These are phyloP conservation scores for Oxytropis ochrocephala DNA, from an alignment of 306 rosid genomes.

Conservation along the genomic window DNA sequence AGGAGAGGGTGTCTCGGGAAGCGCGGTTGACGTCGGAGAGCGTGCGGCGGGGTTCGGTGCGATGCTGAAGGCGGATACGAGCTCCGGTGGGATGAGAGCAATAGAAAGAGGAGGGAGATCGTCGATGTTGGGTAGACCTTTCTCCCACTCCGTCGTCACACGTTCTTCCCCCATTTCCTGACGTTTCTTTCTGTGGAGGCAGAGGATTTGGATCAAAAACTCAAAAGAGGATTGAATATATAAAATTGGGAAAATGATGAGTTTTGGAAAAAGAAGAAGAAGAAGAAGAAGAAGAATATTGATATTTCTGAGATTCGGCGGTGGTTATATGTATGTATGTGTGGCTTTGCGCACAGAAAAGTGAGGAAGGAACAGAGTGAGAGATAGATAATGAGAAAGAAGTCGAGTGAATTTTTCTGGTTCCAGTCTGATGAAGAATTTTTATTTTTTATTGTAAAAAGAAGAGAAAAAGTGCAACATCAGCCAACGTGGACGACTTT, in stretches of 20 bases:
- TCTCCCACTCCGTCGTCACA: constrained; percentile 72
- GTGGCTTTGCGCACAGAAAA: not conserved
- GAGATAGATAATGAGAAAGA: not conserved
- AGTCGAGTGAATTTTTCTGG: not conserved
- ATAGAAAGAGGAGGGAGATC: constrained; percentile 75
- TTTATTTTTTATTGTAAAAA: not conserved
- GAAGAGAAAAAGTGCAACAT: constrained; percentile 33
- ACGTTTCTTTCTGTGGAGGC: not conserved
- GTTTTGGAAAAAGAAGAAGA: not conserved
- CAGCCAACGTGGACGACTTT: constrained; percentile 33
- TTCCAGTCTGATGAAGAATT: not conserved
- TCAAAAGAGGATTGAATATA: not conserved
- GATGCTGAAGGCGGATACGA: constrained; percentile 84
- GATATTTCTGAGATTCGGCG: constrained; percentile 21
- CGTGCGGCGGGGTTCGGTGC: constrained; percentile 55
- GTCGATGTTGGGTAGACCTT: constrained; percentile 53
- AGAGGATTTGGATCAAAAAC: constrained; percentile 8
- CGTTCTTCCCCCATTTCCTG: constrained; percentile 62
- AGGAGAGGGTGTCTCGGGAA: constrained; percentile 56
- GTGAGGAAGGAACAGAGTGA: not conserved
- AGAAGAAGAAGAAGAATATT: not conserved
- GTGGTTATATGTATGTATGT: constrained; percentile 1
- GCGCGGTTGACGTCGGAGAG: constrained; percentile 69
- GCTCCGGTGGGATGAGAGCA: constrained; percentile 60
- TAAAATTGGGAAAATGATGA: not conserved